These are phyloP conservation scores for Zanthoxylum bungeanum DNA, from an alignment of 345 rosid genomes.

Conservation along the genomic window DNA sequence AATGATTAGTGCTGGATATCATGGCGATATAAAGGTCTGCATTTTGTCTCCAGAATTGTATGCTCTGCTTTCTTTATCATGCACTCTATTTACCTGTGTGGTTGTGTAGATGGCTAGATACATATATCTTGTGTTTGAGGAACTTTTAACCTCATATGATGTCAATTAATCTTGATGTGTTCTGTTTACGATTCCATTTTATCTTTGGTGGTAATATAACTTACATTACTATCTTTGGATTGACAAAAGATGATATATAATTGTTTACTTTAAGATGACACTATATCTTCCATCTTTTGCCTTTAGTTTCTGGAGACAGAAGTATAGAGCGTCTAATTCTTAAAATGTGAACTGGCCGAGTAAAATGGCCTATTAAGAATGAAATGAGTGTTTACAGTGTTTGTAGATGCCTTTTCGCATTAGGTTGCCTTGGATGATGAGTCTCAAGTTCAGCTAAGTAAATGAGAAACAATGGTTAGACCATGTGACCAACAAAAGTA, in stretches of 20 bases:
- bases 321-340: neutral
- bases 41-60: neutral
- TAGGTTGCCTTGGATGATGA: neutral
- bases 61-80: neutral
- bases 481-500: neutral
- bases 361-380: neutral
- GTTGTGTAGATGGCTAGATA: neutral
- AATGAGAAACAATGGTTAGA: neutral
- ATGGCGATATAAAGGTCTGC: slow-evolving; percentile 81
- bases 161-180: neutral
- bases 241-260: neutral
- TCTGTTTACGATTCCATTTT: neutral
- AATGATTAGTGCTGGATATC: slow-evolving; percentile 92
- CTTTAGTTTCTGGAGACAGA: neutral
- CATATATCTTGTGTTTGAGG: neutral
- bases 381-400: neutral
- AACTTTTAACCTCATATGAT: neutral
- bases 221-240: neutral
- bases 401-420: neutral
- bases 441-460: neutral
- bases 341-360: neutral
- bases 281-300: neutral
- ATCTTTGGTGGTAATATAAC: neutral
- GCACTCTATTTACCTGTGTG: neutral
- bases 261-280: neutral